Base-by-base conservation (phyloP, 2,329 filamentous ascomycete genomes). In the Neodidymelliopsis sp. region DNA sequence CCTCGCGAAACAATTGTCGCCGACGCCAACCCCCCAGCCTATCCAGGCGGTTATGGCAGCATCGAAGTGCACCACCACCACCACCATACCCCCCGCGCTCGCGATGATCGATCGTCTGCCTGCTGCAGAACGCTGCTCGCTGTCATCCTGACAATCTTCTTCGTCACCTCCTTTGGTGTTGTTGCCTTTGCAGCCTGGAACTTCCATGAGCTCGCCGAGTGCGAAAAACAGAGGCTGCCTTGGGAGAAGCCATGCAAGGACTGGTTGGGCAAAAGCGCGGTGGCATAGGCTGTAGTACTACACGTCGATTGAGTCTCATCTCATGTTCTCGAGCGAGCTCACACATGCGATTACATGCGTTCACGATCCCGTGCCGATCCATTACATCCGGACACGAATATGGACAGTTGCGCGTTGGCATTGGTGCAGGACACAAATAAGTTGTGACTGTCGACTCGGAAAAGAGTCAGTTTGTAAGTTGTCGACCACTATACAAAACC, bases 191-290 rank as follows among this genome's bases (percentile, higher is more conserved):
- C 58, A 15, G 60, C 60, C 4, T 63, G 59, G 62, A 63, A 62
- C 33, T 63, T 56, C 39, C 60, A 65, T 18, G 59, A 62, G 29
- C 35, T 63, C 12, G 57, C 60, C 6, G 49, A 65, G 28, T 65
- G 62, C 38, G 58, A 65, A 49, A 63, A 60, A 48, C 38, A 62
- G 10, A 31, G 57, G 40, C 22, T 58, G 41, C 59, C 61, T 30
- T 64, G 59, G 59, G 59, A 62, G 2, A 58, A 58, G 40, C 53
- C 59, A 9, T 64, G 61, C 38, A 62, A 61, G 23, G 54, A 62
- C 49, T 64, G 61, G 61, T 34, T 64, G 12, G 57, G 61, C 12
- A 55, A 50, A 23, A 20, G 19, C 20, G 18, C 15, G 12, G 19
- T 28, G 19, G 40, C 23, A 27, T 50, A 18, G 45, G 31, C 19